Percentiles rank a stretch among this genome's conserved stretches.
Conservation (phyloP, 345 rosid species). For the Citrus reticulata region DNA sequence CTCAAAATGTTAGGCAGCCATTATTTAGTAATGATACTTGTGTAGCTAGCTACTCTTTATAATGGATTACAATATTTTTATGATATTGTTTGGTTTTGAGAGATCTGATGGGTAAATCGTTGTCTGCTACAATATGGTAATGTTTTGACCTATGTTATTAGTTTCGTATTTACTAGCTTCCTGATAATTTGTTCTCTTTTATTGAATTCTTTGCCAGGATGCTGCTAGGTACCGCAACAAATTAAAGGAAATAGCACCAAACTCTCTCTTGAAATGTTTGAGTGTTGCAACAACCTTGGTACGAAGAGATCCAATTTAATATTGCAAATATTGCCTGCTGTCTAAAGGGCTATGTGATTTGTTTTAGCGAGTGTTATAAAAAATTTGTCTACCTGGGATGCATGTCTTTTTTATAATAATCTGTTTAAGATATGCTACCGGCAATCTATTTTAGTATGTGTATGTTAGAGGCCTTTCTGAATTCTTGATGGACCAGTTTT, state of each 20-base stretch:
- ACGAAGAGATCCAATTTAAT: conserved; percentile 15
- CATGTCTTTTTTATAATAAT: not conserved
- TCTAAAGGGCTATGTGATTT: not conserved
- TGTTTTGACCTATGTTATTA: not conserved
- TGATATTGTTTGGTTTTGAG: not conserved
- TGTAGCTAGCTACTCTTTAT: not conserved
- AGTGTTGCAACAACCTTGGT: conserved; percentile 79
- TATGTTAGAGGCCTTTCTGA: not conserved
- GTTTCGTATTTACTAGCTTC: not conserved
- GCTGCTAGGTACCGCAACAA: conserved; percentile 53
- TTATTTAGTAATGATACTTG: not conserved
- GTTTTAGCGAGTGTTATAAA: not conserved
- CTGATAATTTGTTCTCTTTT: not conserved
- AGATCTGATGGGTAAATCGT: not conserved
- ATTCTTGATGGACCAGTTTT: not conserved
- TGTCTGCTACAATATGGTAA: not conserved
- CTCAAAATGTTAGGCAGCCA: not conserved
- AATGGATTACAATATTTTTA: not conserved
- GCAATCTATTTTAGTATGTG: not conserved
- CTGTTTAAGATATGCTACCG: too few relatives aligned
- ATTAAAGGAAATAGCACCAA: conserved; percentile 61
- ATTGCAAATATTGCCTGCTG: not conserved
- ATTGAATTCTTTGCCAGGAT: conserved; percentile 39
- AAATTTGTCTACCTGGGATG: not conserved
- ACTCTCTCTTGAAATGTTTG: conserved; percentile 56